Evolutionary conservation across 305 asterid species (phyloP).

Genomic region (Rubia occidens): DNA sequence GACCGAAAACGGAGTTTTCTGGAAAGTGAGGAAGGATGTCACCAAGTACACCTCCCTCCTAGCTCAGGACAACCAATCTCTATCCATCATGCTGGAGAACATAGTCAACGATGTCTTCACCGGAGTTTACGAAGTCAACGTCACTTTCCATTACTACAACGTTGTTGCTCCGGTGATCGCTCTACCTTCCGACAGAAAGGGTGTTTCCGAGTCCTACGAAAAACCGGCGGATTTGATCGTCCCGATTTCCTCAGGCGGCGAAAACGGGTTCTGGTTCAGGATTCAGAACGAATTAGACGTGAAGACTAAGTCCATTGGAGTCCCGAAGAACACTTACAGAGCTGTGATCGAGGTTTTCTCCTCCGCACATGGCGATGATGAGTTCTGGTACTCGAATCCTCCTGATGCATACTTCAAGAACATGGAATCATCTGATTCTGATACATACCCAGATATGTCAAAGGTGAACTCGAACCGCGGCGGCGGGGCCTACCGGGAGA

Average conservation of each 20-base stretch:
- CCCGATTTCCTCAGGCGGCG: constrained; percentile 50
- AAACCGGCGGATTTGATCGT: constrained; percentile 66
- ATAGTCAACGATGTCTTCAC: constrained; percentile 51
- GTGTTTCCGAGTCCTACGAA: constrained; percentile 28
- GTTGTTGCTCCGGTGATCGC: not conserved
- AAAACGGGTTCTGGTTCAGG: constrained; percentile 64
- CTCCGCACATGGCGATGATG: constrained; percentile 73
- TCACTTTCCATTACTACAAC: constrained; percentile 53
- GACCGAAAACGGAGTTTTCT: constrained; percentile 40
- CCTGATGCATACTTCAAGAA: constrained; percentile 47
- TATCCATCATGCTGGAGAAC: constrained; percentile 77
- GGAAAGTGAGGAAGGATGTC: constrained; percentile 64
- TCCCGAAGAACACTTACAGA: constrained; percentile 56
- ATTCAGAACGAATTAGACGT: constrained; percentile 41
- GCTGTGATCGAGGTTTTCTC: constrained; percentile 70
- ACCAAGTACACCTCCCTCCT: constrained; percentile 57
- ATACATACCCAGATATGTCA: constrained; percentile 22
- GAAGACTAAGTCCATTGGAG: constrained; percentile 26
- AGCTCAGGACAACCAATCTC: constrained; percentile 33
- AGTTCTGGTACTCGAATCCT: constrained; percentile 84
- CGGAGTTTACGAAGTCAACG: constrained; percentile 44
- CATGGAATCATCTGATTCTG: constrained; percentile 37
- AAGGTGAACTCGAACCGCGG: constrained; percentile 32
- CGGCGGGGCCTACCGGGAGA: constrained; percentile 67
- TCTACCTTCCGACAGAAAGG: constrained; percentile 1